These are phyloP conservation scores for Mortierella sp. DNA, from an alignment of 371 early-diverging fungal species.

Conservation along the genomic window DNA sequence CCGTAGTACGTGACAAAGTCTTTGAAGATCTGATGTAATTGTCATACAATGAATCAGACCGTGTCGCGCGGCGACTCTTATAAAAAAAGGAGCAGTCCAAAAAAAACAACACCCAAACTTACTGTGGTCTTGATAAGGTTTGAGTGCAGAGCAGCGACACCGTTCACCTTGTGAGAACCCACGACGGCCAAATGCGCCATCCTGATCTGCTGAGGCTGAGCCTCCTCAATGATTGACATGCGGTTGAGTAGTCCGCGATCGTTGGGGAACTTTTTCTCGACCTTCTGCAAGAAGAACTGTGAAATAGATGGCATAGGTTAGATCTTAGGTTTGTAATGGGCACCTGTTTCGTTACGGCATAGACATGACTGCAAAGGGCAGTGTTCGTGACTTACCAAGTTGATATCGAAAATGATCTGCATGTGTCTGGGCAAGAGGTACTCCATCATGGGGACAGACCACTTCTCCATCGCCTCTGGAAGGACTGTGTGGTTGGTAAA, in stretches of 20 bases:
- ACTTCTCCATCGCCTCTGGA: slow-evolving; percentile 94
- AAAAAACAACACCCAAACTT: slow-evolving; percentile 18
- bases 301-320: too few species aligned
- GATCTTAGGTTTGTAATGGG: too few species aligned
- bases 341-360: too few species aligned
- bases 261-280: slow-evolving; percentile 81
- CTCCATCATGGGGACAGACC: slow-evolving; percentile 90
- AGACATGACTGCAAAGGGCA: too few species aligned
- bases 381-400: slow-evolving; percentile 69
- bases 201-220: slow-evolving; percentile 87
- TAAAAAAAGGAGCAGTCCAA: background rate
- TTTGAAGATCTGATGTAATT: slow-evolving; percentile 67
- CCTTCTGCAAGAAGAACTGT: slow-evolving; percentile 88
- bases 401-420: slow-evolving; percentile 96
- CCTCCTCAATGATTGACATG: slow-evolving; percentile 92
- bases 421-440: slow-evolving; percentile 91
- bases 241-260: slow-evolving; percentile 88
- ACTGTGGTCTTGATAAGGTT: slow-evolving; percentile 79
- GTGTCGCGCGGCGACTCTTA: too few species aligned
- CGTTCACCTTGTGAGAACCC: slow-evolving; percentile 91
- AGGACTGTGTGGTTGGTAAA: slow-evolving; percentile 97
- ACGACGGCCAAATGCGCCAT: slow-evolving; percentile 70
- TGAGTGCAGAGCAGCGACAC: slow-evolving; percentile 93
- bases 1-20: slow-evolving; percentile 90
- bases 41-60: background rate